Percentiles rank a stretch among this genome's conserved stretches.
Evolutionary conservation across 768 basidiomycete species (phyloP).

Genomic region (Polyporus arcularius): DNA sequence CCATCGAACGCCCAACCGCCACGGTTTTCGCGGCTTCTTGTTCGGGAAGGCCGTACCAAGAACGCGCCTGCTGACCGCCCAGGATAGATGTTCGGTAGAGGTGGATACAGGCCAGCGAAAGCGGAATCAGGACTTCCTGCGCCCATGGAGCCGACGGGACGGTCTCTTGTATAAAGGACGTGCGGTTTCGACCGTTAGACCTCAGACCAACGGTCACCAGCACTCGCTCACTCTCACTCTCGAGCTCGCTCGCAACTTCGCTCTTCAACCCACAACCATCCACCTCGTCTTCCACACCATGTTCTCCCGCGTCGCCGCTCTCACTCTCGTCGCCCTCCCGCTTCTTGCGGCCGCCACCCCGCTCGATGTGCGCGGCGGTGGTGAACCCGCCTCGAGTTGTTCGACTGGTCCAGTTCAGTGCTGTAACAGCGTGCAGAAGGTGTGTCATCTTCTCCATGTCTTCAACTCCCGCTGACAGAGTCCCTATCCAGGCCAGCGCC

Average conservation of each 20-base stretch:
- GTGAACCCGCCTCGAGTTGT: conserved; percentile 2
- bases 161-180: too few species aligned
- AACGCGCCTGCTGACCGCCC: too few species aligned
- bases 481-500: conserved; percentile 10
- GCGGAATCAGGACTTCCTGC: too few species aligned
- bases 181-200: too few species aligned
- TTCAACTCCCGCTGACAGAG: not conserved
- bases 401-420: conserved; percentile 17
- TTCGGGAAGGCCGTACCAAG: too few species aligned
- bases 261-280: not conserved
- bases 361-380: conserved; percentile 6
- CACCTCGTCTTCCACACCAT: not conserved
- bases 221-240: not conserved
- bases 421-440: conserved; percentile 10
- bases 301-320: conserved; percentile 12
- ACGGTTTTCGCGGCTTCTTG: too few species aligned
- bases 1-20: too few species aligned
- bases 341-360: conserved; percentile 26
- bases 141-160: too few species aligned
- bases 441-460: not conserved
- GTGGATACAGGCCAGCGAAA: too few species aligned
- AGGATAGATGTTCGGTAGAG: too few species aligned
- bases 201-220: not conserved
- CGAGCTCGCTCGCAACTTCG: not conserved
- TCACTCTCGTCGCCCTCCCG: conserved; percentile 14